Percentiles rank a stretch among this genome's conserved stretches.
Evolutionary conservation across 805 yeast species (phyloP).

Genomic region (Blastobotrys chiropterorum): DNA sequence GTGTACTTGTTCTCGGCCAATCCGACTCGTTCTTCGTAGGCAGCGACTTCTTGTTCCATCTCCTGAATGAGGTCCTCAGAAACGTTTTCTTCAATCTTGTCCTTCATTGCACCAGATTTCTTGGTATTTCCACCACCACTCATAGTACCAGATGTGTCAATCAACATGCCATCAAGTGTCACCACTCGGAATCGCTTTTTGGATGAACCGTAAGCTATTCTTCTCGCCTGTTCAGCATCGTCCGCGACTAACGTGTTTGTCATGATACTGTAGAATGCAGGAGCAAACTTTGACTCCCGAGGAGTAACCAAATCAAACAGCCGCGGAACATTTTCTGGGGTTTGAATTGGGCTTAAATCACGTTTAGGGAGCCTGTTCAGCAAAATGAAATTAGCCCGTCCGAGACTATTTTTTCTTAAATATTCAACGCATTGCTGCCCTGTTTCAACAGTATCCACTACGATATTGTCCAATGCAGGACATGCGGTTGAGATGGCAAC

Average conservation of each 20-base stretch:
- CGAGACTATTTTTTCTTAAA: conserved; percentile 73
- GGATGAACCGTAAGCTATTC: conserved; percentile 77
- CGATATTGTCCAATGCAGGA: conserved; percentile 85
- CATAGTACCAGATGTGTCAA: conserved; percentile 91
- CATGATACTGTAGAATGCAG: conserved; percentile 85
- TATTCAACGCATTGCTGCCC: conserved; percentile 78
- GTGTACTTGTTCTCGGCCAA: conserved; percentile 38
- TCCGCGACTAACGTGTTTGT: conserved; percentile 83
- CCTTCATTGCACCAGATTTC: conserved; percentile 65
- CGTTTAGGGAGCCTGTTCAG: conserved; percentile 65
- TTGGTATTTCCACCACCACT: conserved; percentile 84
- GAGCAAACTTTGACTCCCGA: conserved; percentile 58
- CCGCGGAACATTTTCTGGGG: conserved; percentile 75
- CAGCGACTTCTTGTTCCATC: conserved; percentile 45
- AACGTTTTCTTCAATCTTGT: conserved; percentile 28
- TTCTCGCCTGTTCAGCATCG: conserved; percentile 71
- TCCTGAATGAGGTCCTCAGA: conserved; percentile 52
- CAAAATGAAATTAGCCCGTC: conserved; percentile 83
- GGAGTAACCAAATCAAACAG: conserved; percentile 78
- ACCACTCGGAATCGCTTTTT: conserved; percentile 79
- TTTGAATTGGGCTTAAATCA: conserved; percentile 49
- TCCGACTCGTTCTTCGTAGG: conserved; percentile 50
- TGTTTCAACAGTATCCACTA: conserved; percentile 70
- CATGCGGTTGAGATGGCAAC: conserved; percentile 94
- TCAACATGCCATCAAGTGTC: conserved; percentile 84